A percentile compares a stretch with the other conserved stretches of the same genome.
Conservation (phyloP, 805 yeast species). For the Metschnikowia bowlesiae region DNA sequence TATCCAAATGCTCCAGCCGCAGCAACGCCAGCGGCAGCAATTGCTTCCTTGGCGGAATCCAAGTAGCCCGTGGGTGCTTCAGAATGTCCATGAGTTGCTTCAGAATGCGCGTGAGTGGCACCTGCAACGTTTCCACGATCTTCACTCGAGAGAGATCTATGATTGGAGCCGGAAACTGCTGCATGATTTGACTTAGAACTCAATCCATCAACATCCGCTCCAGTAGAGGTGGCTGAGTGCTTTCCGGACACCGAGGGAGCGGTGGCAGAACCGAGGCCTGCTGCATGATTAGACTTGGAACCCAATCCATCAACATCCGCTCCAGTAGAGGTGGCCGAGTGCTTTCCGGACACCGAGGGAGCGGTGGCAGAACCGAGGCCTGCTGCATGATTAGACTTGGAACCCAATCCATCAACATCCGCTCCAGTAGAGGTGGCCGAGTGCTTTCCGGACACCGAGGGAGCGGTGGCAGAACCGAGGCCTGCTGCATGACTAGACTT, state of each 20-base stretch:
- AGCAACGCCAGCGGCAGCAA: conserved; percentile 20
- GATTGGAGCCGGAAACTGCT: neutral
- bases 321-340: neutral
- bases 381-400: too few species aligned
- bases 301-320: conserved; percentile 4
- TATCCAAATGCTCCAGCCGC: conserved; percentile 21
- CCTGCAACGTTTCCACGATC: neutral
- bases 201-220: neutral
- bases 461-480: conserved; percentile 6
- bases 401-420: too few species aligned
- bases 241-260: conserved; percentile 12
- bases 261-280: conserved; percentile 2
- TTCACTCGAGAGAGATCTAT: neutral
- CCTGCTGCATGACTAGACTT: too few species aligned
- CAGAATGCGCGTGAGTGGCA: conserved; percentile 1
- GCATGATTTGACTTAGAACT: neutral
- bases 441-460: conserved; percentile 10
- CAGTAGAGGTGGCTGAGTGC: neutral
- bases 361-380: too few species aligned
- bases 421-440: neutral
- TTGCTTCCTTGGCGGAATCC: conserved; percentile 14
- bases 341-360: too few species aligned
- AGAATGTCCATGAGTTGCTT: neutral
- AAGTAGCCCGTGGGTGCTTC: conserved; percentile 3
- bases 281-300: too few species aligned